phyloP scores from a whole-genome alignment of 2,329 filamentous ascomycete genomes.

The Laburnicola sp. region DNA sequence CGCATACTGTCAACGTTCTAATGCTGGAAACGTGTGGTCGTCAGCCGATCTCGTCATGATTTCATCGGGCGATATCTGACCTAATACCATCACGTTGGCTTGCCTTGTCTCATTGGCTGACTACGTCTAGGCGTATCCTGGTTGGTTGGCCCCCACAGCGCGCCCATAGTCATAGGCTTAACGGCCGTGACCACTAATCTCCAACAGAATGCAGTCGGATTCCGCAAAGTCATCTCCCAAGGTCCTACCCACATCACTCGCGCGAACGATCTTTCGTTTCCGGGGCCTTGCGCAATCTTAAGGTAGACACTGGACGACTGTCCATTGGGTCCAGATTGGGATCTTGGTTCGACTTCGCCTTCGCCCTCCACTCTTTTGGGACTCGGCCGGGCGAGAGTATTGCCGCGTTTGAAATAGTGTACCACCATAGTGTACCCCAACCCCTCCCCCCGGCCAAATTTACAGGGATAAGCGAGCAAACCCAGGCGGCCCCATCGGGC shows the following conservation, averaged over 20 bases:
- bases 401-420: conserved; percentile 1
- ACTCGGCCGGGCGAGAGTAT: not conserved
- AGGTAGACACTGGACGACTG: too few relatives aligned
- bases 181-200: not conserved
- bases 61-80: conserved; percentile 20
- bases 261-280: not conserved
- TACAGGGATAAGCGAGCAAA: not conserved
- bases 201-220: not conserved
- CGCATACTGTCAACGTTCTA: not conserved
- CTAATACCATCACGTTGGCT: conserved; percentile 19
- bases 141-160: conserved; percentile 3
- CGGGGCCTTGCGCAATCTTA: too few relatives aligned
- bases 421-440: too few relatives aligned
- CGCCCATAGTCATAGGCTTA: not conserved
- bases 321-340: too few relatives aligned
- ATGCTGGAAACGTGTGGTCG: not conserved
- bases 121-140: not conserved
- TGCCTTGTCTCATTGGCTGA: conserved; percentile 14
- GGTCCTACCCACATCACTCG: not conserved
- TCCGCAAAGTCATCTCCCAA: not conserved
- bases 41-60: not conserved
- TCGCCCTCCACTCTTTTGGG: too few relatives aligned
- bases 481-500: conserved; percentile 9
- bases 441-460: too few relatives aligned
- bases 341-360: too few relatives aligned